Evolutionary conservation across 768 basidiomycete genomes (phyloP).

Genomic region (Inosperma sp.): DNA sequence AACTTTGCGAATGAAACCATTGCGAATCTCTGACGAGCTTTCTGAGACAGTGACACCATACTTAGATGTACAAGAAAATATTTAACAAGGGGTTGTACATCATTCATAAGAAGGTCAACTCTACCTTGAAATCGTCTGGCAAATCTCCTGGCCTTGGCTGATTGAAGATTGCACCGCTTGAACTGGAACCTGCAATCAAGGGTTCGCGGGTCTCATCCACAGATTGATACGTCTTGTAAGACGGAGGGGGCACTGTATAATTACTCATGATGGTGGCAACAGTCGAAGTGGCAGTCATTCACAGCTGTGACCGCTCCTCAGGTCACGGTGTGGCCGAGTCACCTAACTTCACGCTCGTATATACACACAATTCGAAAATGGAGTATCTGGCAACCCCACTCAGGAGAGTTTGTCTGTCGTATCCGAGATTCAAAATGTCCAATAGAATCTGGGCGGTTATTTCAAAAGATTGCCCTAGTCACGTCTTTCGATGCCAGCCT

Average conservation of each 20-base stretch:
- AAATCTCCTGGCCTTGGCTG: constrained; percentile 71
- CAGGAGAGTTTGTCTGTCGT: too few relatives aligned
- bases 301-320: background rate
- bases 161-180: constrained; percentile 55
- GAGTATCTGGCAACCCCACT: too few relatives aligned
- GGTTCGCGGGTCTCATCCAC: constrained; percentile 43
- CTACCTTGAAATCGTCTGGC: constrained; percentile 92
- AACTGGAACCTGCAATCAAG: constrained; percentile 50
- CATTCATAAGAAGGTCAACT: constrained; percentile 7
- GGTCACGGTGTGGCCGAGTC: too few relatives aligned
- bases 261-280: constrained; percentile 48
- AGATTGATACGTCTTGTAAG: constrained; percentile 41
- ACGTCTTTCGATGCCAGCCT: background rate
- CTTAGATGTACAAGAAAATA: constrained; percentile 31
- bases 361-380: too few relatives aligned
- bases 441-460: too few relatives aligned
- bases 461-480: too few relatives aligned
- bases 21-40: constrained; percentile 70
- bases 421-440: too few relatives aligned
- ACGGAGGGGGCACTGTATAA: constrained; percentile 59
- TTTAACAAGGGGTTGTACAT: background rate
- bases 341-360: too few relatives aligned
- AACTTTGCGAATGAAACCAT: constrained; percentile 87
- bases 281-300: constrained; percentile 5
- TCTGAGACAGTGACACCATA: constrained; percentile 81